phyloP scores from a whole-genome alignment of 2,329 filamentous ascomycete genomes.

The Botrytis byssoidea region DNA sequence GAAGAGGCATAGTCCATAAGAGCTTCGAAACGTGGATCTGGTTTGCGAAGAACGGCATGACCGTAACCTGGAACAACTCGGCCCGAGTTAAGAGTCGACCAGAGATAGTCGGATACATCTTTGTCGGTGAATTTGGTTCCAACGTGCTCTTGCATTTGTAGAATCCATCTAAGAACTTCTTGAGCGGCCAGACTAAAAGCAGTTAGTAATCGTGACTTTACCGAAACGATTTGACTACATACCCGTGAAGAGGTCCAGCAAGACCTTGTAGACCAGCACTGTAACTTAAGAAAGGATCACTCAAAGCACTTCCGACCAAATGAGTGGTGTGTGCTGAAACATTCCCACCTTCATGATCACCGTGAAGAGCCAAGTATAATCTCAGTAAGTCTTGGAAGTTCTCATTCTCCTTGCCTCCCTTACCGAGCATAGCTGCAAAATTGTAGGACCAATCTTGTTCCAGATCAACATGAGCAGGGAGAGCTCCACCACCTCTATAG shows the following conservation, averaged over 20 bases:
- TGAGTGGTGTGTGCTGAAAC: slow-evolving; percentile 95
- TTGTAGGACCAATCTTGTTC: slow-evolving; percentile 98
- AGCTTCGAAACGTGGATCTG: slow-evolving; percentile 93
- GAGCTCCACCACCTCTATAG: slow-evolving; percentile 72
- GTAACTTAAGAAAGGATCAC: slow-evolving; percentile 94
- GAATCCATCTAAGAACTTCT: slow-evolving; percentile 93
- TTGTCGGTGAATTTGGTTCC: slow-evolving; percentile 73
- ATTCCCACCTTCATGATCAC: slow-evolving; percentile 97
- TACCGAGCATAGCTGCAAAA: slow-evolving; percentile 94
- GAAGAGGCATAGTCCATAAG: slow-evolving; percentile 92
- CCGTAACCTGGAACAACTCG: slow-evolving; percentile 92
- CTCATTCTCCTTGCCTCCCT: slow-evolving; percentile 81
- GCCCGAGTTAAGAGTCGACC: slow-evolving; percentile 88
- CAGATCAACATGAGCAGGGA: slow-evolving; percentile 74
- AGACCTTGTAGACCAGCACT: slow-evolving; percentile 93
- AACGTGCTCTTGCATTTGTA: slow-evolving; percentile 91
- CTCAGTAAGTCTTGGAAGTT: slow-evolving; percentile 94
- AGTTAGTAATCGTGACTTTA: slow-evolving; percentile 18
- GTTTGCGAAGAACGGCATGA: slow-evolving; percentile 93
- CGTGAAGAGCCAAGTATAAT: slow-evolving; percentile 92
- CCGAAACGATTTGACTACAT: slow-evolving; percentile 34
- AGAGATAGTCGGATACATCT: slow-evolving; percentile 86
- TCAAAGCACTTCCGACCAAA: slow-evolving; percentile 89
- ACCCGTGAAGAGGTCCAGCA: slow-evolving; percentile 86
- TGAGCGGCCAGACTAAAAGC: slow-evolving; percentile 75